phyloP scores from a whole-genome alignment of 1,284 basidiomycete genomes.

The Bjerkandera adusta region DNA sequence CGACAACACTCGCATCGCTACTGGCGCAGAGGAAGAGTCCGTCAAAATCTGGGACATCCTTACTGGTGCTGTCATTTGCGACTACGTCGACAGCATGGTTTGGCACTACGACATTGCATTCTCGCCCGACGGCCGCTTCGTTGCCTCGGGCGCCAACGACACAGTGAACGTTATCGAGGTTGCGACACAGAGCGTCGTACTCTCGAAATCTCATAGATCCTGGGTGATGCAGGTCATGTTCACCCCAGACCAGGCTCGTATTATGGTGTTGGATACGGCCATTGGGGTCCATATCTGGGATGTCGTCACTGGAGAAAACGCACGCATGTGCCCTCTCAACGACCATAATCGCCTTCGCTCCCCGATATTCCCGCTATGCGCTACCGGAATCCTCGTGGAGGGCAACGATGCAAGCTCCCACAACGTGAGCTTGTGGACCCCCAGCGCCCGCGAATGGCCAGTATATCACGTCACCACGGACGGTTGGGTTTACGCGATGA shows the following conservation, averaged over 20 bases:
- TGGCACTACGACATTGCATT: slow-evolving; percentile 14
- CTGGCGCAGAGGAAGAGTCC: slow-evolving; percentile 24
- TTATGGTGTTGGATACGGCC: too few species aligned
- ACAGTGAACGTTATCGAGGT: slow-evolving; percentile 16
- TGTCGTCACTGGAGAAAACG: too few species aligned
- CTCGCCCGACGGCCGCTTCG: slow-evolving; percentile 19
- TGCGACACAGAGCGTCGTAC: slow-evolving; percentile 5
- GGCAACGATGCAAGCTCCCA: too few species aligned
- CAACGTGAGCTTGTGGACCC: too few species aligned
- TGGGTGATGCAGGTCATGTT: slow-evolving; percentile 14
- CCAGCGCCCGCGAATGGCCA: too few species aligned
- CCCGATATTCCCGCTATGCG: too few species aligned
- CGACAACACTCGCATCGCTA: slow-evolving; percentile 20
- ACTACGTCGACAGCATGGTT: slow-evolving; percentile 26
- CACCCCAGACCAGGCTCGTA: slow-evolving; percentile 15
- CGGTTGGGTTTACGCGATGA: too few species aligned
- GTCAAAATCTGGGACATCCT: slow-evolving; percentile 24
- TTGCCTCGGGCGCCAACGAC: slow-evolving; percentile 19
- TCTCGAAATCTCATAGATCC: slow-evolving; percentile 16
- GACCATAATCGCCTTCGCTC: too few species aligned
- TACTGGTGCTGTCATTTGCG: slow-evolving; percentile 23
- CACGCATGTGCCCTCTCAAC: too few species aligned
- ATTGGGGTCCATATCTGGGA: too few species aligned
- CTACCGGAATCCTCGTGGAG: too few species aligned
- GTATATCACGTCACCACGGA: too few species aligned